A percentile compares a stretch with the other conserved stretches of the same genome.
These are phyloP conservation scores for Ascodesmis nigricans DNA, from an alignment of 495 filamentous ascomycete genomes.

Conservation along the genomic window DNA sequence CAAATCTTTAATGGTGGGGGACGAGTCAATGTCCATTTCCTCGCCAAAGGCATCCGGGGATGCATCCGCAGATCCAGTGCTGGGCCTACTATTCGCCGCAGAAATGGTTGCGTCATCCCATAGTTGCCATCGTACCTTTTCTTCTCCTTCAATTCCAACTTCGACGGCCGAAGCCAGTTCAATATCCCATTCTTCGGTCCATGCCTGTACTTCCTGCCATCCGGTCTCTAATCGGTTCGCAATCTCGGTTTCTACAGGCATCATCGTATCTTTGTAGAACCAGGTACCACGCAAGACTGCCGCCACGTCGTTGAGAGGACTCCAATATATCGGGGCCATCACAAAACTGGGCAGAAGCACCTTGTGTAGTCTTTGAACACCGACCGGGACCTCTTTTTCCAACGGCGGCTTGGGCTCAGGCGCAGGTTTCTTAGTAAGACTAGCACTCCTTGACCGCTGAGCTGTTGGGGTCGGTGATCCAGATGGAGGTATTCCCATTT, in stretches of 20 bases:
- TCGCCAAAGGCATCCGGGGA: slow-evolving; percentile 10
- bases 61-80: slow-evolving; percentile 3
- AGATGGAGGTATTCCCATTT: slow-evolving; percentile 6
- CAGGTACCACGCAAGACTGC: slow-evolving; percentile 71
- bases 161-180: slow-evolving; percentile 80
- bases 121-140: slow-evolving; percentile 40
- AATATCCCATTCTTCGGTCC: slow-evolving; percentile 83
- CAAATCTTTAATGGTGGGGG: neutral
- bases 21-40: slow-evolving; percentile 7
- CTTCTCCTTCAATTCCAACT: slow-evolving; percentile 71
- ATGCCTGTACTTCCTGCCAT: slow-evolving; percentile 65
- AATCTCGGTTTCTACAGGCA: slow-evolving; percentile 65
- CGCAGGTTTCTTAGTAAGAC: slow-evolving; percentile 8
- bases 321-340: slow-evolving; percentile 98
- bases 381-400: slow-evolving; percentile 40
- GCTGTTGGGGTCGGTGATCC: slow-evolving; percentile 6
- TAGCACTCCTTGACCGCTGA: slow-evolving; percentile 7
- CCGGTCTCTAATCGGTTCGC: slow-evolving; percentile 83
- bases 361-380: slow-evolving; percentile 48
- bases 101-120: slow-evolving; percentile 9
- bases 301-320: slow-evolving; percentile 75
- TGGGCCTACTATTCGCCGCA: slow-evolving; percentile 19
- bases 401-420: slow-evolving; percentile 11
- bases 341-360: slow-evolving; percentile 35
- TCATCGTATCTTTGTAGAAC: slow-evolving; percentile 92